A percentile compares a stretch with the other conserved stretches of the same genome.
phyloP scores from a whole-genome alignment of 495 filamentous ascomycete genomes.

The Annulohypoxylon nitens region DNA sequence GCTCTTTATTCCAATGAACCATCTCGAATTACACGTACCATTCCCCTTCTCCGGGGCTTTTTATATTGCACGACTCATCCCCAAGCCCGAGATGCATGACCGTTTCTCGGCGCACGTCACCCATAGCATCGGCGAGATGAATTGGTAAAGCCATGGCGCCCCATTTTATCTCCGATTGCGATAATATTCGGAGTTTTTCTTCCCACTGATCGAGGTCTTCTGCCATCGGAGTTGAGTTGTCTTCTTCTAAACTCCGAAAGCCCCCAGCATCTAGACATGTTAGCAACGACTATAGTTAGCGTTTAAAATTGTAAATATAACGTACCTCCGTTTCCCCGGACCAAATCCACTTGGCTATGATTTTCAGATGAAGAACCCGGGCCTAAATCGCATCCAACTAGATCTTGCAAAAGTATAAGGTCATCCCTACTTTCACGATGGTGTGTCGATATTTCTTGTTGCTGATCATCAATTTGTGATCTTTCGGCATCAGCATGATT shows the following conservation, averaged over 20 bases:
- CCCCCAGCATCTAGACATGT: neutral
- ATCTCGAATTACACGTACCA: conserved; percentile 20
- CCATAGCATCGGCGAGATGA: conserved; percentile 7
- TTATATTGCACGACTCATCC: conserved; percentile 3
- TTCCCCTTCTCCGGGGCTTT: conserved; percentile 11
- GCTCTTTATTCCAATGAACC: neutral
- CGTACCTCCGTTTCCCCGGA: neutral
- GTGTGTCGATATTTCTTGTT: neutral
- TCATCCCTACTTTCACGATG: neutral
- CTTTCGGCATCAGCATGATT: no score
- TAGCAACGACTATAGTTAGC: neutral
- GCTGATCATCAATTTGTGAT: neutral
- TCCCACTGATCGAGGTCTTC: conserved; percentile 15
- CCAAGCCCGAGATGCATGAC: conserved; percentile 34
- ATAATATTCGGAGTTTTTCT: conserved; percentile 5
- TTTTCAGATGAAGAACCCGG: no score
- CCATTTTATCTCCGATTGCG: conserved; percentile 23
- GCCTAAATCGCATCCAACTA: neutral
- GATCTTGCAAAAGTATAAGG: no score
- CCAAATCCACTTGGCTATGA: neutral
- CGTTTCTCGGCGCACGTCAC: neutral
- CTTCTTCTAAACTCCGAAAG: neutral
- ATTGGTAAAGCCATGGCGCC: conserved; percentile 15
- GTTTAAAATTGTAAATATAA: neutral
- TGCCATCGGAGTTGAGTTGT: neutral